Evolutionary conservation across 2,329 filamentous ascomycete species (phyloP).

Genomic region (Bipolaris cookei): DNA sequence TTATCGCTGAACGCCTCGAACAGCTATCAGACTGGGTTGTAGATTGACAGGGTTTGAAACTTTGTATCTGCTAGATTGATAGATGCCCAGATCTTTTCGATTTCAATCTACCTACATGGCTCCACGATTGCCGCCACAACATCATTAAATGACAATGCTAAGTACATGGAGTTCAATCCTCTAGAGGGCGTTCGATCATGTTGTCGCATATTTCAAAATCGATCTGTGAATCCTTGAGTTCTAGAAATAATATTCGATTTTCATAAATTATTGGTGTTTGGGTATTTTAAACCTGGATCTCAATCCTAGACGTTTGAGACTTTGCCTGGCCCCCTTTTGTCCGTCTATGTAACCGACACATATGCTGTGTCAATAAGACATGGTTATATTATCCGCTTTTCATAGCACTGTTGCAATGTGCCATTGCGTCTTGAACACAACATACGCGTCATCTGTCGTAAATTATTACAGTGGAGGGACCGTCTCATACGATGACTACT

Average conservation of each 20-base stretch:
- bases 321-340: neutral
- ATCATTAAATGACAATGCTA: neutral
- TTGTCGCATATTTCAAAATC: neutral
- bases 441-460: neutral
- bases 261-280: neutral
- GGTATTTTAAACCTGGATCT: neutral
- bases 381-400: neutral
- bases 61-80: neutral
- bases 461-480: neutral
- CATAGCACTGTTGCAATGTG: neutral
- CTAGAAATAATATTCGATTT: neutral
- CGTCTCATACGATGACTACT: neutral
- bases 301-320: neutral
- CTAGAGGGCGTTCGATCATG: neutral
- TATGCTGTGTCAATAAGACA: neutral
- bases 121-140: conserved; percentile 6
- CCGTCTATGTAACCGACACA: neutral
- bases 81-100: neutral
- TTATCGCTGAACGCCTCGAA: neutral
- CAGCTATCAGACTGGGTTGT: neutral
- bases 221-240: neutral
- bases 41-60: neutral
- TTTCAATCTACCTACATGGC: neutral
- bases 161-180: neutral
- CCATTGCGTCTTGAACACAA: neutral